These are phyloP conservation scores for Pseudocercospora cruenta DNA, from an alignment of 2,329 filamentous ascomycete genomes.

Conservation along the genomic window DNA sequence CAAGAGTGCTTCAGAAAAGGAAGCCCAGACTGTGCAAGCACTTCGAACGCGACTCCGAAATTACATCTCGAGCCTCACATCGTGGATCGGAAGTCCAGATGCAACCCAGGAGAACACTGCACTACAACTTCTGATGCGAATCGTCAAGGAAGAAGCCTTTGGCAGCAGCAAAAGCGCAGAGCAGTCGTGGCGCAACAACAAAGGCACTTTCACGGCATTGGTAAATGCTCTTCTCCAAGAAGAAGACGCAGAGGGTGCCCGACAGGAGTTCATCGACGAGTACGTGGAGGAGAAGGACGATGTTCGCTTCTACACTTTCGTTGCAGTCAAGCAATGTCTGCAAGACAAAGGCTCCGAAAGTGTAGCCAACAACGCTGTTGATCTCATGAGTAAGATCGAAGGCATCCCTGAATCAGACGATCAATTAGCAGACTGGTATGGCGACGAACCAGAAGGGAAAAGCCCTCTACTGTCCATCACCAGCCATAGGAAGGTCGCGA, in stretches of 20 bases:
- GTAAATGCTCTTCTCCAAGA: constrained; percentile 65
- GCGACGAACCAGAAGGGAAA: constrained; percentile 66
- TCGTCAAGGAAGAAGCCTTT: constrained; percentile 76
- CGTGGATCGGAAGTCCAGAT: constrained; percentile 64
- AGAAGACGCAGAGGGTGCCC: constrained; percentile 61
- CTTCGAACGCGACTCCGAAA: constrained; percentile 73
- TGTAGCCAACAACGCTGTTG: constrained; percentile 62
- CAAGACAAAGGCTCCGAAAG: constrained; percentile 28
- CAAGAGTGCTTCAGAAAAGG: constrained; percentile 70
- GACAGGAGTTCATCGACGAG: constrained; percentile 74
- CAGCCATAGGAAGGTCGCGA: constrained; percentile 77
- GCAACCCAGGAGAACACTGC: constrained; percentile 67
- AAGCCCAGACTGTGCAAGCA: constrained; percentile 75
- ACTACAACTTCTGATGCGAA: constrained; percentile 78
- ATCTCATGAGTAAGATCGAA: constrained; percentile 69
- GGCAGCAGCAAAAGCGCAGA: constrained; percentile 55
- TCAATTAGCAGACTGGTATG: constrained; percentile 71
- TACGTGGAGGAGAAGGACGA: constrained; percentile 82
- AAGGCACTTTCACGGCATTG: constrained; percentile 64
- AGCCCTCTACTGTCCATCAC: constrained; percentile 67
- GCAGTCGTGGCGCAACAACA: constrained; percentile 67
- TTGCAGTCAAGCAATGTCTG: constrained; percentile 65
- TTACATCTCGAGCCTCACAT: constrained; percentile 59
- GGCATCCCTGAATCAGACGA: constrained; percentile 68
- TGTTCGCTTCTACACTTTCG: constrained; percentile 80